Evolutionary conservation across 257 asterid species (phyloP), one percentile per base, ranked within the genome.

Genomic region (Cynanchum wilfordii): DNA sequence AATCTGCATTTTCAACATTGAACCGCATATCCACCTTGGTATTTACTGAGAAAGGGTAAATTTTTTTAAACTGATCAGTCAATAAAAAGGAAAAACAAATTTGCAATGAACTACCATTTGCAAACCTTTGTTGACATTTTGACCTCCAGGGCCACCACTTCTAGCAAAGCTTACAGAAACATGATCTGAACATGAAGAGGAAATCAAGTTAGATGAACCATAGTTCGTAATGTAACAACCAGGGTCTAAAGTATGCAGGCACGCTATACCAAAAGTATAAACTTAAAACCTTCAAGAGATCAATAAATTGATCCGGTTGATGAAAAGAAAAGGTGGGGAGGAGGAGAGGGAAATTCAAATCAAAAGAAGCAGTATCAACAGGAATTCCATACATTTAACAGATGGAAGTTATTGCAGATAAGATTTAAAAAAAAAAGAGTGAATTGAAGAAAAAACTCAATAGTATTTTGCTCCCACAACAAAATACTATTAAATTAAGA

Each of bases 1-100:
- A 95, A 64, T 45, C 66, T 2, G 99, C 99, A 71, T 79, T 76
- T 78, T 80, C 81, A 29, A 92, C 97, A 83, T 89, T 90, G 79
- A 95, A 95, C 75, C 97, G 92, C 99, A 95, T 95, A 83, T 95
- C 98, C 75, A 95, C 93, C 90, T 89, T 95, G 77, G 97, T 87
- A 84, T 86, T 95, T 63, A 92, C 72, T 68, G 42, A 33, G 12
- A n/a, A 24, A n/a, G 33, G 22, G 11, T 44, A 42, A 40, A 42
- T 42, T 44, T 44, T 3, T 44, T 3, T 0, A 64, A 68, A 4
- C 59, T 29, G 59, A 66, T 64, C 15, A 55, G 56, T 66, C 71
- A 73, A 66, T 22, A 25, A 57, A 73, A 16, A 36, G 17, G 4
- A 25, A 47, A n/a, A 25, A 10, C 20, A 44, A 50, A 19, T 17